Evolutionary conservation across 1,284 basidiomycete genomes (phyloP).

Genomic region (Cutaneotrichosporon cyanovorans): DNA sequence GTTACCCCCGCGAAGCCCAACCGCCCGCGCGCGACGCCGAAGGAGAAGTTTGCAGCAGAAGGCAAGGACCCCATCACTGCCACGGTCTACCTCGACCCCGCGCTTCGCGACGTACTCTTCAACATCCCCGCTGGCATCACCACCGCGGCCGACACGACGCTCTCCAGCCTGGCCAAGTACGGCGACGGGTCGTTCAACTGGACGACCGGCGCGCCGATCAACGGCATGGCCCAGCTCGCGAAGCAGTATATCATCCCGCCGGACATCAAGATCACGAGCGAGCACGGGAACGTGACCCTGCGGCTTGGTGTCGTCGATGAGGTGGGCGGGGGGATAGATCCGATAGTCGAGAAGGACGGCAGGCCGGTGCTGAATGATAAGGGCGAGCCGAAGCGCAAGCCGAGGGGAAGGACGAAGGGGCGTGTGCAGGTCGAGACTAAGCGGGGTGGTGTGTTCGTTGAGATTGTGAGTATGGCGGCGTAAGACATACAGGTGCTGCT

Average conservation of each 20-base stretch:
- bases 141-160: conserved; percentile 26
- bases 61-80: conserved; percentile 31
- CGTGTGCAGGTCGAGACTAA: conserved; percentile 30
- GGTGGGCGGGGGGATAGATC: conserved; percentile 4
- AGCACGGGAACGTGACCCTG: conserved; percentile 31
- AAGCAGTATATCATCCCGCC: conserved; percentile 30
- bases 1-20: too few species aligned
- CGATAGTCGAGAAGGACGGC: not conserved
- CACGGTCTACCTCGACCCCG: conserved; percentile 36
- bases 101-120: conserved; percentile 20
- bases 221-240: conserved; percentile 30
- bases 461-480: conserved; percentile 36
- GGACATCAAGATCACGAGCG: conserved; percentile 30
- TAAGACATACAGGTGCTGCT: too few species aligned
- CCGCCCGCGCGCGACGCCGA: too few species aligned
- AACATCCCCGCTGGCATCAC: conserved; percentile 26
- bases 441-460: conserved; percentile 32
- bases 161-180: conserved; percentile 18
- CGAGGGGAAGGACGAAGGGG: conserved; percentile 30
- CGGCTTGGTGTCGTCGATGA: conserved; percentile 30
- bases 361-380: not conserved
- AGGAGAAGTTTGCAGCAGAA: too few species aligned
- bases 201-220: conserved; percentile 36
- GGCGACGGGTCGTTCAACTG: conserved; percentile 18
- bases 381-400: conserved; percentile 2